These are phyloP conservation scores for Zasmidium angulare DNA, from an alignment of 2,329 filamentous ascomycete species.

Conservation along the genomic window DNA sequence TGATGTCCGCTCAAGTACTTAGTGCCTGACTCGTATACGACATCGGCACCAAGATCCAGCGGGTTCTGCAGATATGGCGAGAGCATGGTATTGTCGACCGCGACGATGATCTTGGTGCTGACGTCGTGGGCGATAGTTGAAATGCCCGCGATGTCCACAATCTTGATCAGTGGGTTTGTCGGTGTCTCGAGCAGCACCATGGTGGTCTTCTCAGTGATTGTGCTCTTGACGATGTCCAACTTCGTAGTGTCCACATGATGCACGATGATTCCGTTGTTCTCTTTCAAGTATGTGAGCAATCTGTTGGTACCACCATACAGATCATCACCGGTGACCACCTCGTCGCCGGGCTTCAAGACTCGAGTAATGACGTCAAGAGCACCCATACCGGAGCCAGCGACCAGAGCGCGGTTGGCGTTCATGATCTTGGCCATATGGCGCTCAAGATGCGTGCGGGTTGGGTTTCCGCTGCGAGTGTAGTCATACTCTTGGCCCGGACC, in stretches of 20 bases:
- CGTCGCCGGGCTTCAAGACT: constrained; percentile 84
- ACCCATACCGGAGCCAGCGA: constrained; percentile 96
- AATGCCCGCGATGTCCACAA: constrained; percentile 85
- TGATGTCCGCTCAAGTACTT: constrained; percentile 98
- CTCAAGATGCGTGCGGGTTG: constrained; percentile 92
- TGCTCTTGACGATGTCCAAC: constrained; percentile 66
- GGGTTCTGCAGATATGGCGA: constrained; percentile 93
- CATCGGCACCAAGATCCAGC: constrained; percentile 88
- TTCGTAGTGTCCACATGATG: constrained; percentile 95
- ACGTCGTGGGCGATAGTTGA: constrained; percentile 72
- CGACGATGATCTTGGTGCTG: constrained; percentile 77
- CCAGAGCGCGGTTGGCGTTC: constrained; percentile 86
- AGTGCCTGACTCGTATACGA: constrained; percentile 96
- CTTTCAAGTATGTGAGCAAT: constrained; percentile 85
- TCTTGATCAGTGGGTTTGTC: constrained; percentile 97
- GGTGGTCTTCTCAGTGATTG: constrained; percentile 76
- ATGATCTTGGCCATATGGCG: constrained; percentile 98
- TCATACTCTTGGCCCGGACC: constrained; percentile 82
- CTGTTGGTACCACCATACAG: constrained; percentile 95
- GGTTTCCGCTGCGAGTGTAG: constrained; percentile 97
- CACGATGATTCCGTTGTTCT: constrained; percentile 86
- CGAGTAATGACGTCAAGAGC: constrained; percentile 95
- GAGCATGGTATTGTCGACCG: constrained; percentile 99
- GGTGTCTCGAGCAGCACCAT: constrained; percentile 97
- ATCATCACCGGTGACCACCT: constrained; percentile 96